Evolutionary conservation across 2,329 filamentous ascomycete genomes (phyloP), one percentile per base, ranked within the genome.

Genomic region (Ascochyta pisi): DNA sequence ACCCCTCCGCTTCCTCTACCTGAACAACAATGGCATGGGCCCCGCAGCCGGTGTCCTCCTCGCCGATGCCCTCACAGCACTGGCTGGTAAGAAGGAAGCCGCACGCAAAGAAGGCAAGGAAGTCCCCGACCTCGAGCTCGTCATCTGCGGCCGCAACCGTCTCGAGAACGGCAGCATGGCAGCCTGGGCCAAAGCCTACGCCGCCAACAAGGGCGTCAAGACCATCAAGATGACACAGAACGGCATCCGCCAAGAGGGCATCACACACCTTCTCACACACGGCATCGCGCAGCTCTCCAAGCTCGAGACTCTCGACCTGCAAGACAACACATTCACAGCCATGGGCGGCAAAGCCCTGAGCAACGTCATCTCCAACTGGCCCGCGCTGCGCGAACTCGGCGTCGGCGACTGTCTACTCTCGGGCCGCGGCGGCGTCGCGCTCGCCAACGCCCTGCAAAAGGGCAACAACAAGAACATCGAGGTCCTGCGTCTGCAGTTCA

Each of bases 201-300:
- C 87, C 68, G 88, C 94, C 54, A 92, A 98, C 72, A 80, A 84
- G 63, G 89, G 89, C 54, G 85, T 99, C 61, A 90, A 89, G 78
- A 87, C 87, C 56, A 86, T 99, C 66, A 96, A 94, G 83, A 98
- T 99, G 95, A 92, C 96, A 24, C 95, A 98, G 78, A 98, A 99
- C 75, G 95, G 95, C 48, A 99, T 99, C 66, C 86, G 95, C 39
- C 91, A 94, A 73, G 92, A 98, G 76, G 95, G 95, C 58, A 95
- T 98, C 70, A 88, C 88, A 43, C 84, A 89, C 63, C 82, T 99
- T 53, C 81, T 99, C 62, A 87, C 85, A 58, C 83, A 93, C 49
- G 95, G 95, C 60, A 82, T 99, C 49, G 85, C 83, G 62, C 83
- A 91, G 68, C 86, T 91, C 46, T 82, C 80, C 29, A 80, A 82